These are phyloP conservation scores for Emydomyces testavorans DNA, from an alignment of 2,329 filamentous ascomycete genomes.

Conservation along the genomic window DNA sequence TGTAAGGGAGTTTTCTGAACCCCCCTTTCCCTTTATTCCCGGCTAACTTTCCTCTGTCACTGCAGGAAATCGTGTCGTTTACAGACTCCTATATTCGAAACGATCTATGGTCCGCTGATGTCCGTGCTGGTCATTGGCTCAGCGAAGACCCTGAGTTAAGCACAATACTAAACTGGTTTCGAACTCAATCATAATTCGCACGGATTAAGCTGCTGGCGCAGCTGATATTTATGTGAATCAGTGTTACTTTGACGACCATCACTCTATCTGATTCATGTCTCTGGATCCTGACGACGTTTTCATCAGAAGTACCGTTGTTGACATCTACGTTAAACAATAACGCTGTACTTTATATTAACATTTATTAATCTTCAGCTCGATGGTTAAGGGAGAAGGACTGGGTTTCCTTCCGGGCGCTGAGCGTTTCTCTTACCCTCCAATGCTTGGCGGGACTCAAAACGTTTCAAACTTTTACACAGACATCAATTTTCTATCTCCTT, in stretches of 20 bases:
- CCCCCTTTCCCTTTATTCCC: not conserved
- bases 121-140: slow-evolving; percentile 49
- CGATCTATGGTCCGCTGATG: slow-evolving; percentile 45
- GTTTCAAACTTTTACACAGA: not conserved
- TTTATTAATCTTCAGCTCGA: not conserved
- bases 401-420: not conserved
- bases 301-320: not conserved
- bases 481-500: not conserved
- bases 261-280: not conserved
- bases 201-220: not conserved
- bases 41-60: slow-evolving; percentile 4
- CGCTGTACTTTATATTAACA: not conserved
- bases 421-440: not conserved
- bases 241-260: not conserved
- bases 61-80: slow-evolving; percentile 46
- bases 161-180: slow-evolving; percentile 39
- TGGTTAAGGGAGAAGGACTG: not conserved
- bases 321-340: not conserved
- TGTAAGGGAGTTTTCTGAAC: slow-evolving; percentile 30
- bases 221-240: not conserved
- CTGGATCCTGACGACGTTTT: not conserved
- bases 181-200: slow-evolving; percentile 21
- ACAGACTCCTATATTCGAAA: slow-evolving; percentile 47
- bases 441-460: not conserved
- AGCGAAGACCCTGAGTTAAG: slow-evolving; percentile 48